These are phyloP conservation scores for Cochliopodium minus DNA, from an alignment of 208 protist species.

Conservation along the genomic window DNA sequence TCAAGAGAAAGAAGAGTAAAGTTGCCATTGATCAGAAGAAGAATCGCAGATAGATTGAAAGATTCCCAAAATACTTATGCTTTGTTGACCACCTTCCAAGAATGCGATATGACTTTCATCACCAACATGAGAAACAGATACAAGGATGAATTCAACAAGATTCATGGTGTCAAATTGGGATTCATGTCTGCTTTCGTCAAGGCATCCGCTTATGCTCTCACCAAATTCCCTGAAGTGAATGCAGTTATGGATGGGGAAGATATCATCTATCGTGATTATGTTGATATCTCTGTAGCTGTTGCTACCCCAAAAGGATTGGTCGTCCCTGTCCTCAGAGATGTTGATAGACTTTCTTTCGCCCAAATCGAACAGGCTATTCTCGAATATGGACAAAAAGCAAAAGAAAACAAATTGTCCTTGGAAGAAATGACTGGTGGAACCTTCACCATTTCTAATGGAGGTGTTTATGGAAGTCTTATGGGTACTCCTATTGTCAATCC, in stretches of 20 bases:
- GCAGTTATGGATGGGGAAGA: constrained; percentile 66
- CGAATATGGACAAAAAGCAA: constrained; percentile 63
- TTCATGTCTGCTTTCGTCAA: constrained; percentile 97
- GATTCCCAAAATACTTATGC: constrained; percentile 92
- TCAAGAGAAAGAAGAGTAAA: constrained; percentile 24
- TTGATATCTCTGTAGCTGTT: constrained; percentile 92
- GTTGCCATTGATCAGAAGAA: constrained; percentile 77
- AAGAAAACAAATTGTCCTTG: constrained; percentile 71
- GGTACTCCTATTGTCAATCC: constrained; percentile 97
- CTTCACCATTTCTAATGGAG: constrained; percentile 97
- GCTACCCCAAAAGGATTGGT: constrained; percentile 85
- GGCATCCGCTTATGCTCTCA: constrained; percentile 72
- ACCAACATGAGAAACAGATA: constrained; percentile 79
- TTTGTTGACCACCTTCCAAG: constrained; percentile 97
- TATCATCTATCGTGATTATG: constrained; percentile 91
- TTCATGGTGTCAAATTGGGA: constrained; percentile 90
- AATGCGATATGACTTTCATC: constrained; percentile 85
- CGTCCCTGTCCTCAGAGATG: constrained; percentile 86
- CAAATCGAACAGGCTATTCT: constrained; percentile 83
- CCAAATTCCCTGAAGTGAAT: constrained; percentile 86
- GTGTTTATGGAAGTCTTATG: constrained; percentile 92
- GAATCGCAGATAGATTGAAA: constrained; percentile 88
- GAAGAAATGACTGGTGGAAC: constrained; percentile 93
- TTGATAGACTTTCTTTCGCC: constrained; percentile 75
- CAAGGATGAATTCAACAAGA: constrained; percentile 90